A percentile compares a stretch with the other conserved stretches of the same genome.
phyloP scores from a whole-genome alignment of 192 early-diverging fungal genomes.

The Podila verticillata region DNA sequence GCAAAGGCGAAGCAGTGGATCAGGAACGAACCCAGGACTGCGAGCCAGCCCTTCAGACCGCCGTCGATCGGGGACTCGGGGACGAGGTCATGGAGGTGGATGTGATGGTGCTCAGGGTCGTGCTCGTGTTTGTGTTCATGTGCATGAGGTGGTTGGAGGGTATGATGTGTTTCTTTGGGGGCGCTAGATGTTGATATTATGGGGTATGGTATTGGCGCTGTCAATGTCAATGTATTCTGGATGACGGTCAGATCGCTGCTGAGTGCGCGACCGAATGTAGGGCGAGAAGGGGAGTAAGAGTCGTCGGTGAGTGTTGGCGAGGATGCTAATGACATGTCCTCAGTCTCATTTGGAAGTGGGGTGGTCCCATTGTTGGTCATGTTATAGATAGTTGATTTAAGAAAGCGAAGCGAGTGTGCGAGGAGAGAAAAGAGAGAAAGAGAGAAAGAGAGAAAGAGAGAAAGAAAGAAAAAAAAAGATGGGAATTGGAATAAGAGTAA shows the following conservation, averaged over 20 bases:
- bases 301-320: too few relatives aligned
- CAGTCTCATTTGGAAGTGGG: too few relatives aligned
- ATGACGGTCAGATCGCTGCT: too few relatives aligned
- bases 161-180: background rate
- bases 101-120: background rate
- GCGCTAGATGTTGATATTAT: background rate
- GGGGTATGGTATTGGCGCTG: background rate
- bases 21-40: conserved; percentile 24
- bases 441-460: background rate
- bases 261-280: too few relatives aligned
- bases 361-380: too few relatives aligned
- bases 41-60: conserved; percentile 29
- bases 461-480: background rate
- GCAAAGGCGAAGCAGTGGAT: conserved; percentile 47
- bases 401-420: background rate
- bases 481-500: background rate
- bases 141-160: background rate
- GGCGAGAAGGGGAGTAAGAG: too few relatives aligned
- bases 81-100: background rate
- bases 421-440: background rate
- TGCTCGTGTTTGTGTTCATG: background rate
- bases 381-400: background rate
- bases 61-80: conserved; percentile 13
- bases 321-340: too few relatives aligned
- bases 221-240: background rate